A percentile compares a stretch with the other conserved stretches of the same genome.
Conservation (phyloP, 257 asterid genomes). For the Nicotiana attenuata region DNA sequence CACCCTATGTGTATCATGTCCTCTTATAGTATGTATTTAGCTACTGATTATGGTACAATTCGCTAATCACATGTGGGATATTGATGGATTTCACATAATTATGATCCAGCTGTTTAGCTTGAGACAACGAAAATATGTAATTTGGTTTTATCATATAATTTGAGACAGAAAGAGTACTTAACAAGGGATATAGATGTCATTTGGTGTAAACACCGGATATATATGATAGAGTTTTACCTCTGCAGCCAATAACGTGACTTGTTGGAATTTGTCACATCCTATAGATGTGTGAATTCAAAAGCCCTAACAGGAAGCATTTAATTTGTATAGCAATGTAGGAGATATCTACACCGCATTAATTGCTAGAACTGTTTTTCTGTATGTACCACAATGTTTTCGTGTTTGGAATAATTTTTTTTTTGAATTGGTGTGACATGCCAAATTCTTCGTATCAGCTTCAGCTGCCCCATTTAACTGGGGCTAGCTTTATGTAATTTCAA, state of each 20-base stretch:
- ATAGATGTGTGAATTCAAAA: neutral
- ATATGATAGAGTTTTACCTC: neutral
- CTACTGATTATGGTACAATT: too few species aligned
- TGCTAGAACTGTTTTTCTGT: neutral
- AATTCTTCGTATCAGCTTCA: neutral
- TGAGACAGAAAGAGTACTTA: too few species aligned
- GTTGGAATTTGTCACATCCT: neutral
- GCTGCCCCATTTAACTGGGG: neutral
- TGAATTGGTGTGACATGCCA: neutral
- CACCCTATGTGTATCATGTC: too few species aligned
- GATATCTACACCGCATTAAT: neutral
- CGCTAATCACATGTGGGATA: too few species aligned
- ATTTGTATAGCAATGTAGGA: neutral
- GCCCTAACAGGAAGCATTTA: neutral
- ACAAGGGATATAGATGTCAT: too few species aligned
- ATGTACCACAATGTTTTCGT: conserved; percentile 5
- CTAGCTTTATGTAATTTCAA: neutral
- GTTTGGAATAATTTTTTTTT: neutral
- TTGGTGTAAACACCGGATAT: too few species aligned
- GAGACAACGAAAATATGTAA: too few species aligned
- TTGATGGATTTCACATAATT: too few species aligned
- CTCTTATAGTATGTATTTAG: too few species aligned
- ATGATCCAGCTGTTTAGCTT: too few species aligned
- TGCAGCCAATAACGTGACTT: neutral
- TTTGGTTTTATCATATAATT: too few species aligned